These are phyloP conservation scores for Euphorbia schlechtendalii DNA, from an alignment of 441 rosid species.

Conservation along the genomic window DNA sequence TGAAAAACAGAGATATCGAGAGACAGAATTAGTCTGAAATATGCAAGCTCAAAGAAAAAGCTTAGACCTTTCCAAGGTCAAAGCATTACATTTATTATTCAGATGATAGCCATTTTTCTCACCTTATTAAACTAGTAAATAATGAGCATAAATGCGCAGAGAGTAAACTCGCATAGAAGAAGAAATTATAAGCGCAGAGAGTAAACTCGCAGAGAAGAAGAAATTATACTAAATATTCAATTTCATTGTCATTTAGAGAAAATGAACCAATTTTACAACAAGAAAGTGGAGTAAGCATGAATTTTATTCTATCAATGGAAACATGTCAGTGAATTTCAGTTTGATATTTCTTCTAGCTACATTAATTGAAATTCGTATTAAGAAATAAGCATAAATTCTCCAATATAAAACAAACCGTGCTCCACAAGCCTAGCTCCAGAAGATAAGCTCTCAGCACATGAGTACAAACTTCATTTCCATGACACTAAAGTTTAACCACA, in stretches of 20 bases:
- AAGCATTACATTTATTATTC: no score
- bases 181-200: slow-evolving; percentile 53
- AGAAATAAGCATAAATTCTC: neutral
- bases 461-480: slow-evolving; percentile 75
- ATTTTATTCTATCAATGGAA: no score
- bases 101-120: no score
- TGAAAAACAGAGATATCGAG: no score
- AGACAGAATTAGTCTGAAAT: no score
- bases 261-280: neutral
- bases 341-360: neutral
- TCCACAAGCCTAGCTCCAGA: slow-evolving; percentile 89
- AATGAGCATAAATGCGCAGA: no score
- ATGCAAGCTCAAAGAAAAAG: no score
- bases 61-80: no score
- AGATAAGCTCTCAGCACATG: slow-evolving; percentile 81
- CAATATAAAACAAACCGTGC: slow-evolving; percentile 43
- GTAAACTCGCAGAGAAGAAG: slow-evolving; percentile 70
- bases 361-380: neutral
- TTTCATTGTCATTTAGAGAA: neutral
- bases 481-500: slow-evolving; percentile 88
- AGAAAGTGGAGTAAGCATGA: neutral
- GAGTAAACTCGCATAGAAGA: slow-evolving; percentile 77
- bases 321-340: neutral
- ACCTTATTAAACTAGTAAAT: no score
- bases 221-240: neutral